Evolutionary conservation across 345 rosid genomes (phyloP).

Genomic region (Corchorus olitorius): DNA sequence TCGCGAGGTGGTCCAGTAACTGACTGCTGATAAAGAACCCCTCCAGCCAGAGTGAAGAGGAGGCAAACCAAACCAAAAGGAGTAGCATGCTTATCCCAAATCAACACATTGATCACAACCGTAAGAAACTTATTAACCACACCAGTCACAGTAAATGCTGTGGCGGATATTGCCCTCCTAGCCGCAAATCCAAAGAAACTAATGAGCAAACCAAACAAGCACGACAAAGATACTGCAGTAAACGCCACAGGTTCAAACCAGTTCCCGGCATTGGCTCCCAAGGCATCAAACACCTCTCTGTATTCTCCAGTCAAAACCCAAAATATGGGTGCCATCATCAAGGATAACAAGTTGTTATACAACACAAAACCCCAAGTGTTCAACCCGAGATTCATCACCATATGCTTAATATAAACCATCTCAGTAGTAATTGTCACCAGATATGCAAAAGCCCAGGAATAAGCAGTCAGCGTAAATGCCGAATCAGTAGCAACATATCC

Average conservation of each 20-base stretch:
- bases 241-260: conserved; percentile 66
- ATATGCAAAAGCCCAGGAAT: conserved; percentile 94
- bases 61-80: conserved; percentile 91
- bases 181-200: conserved; percentile 98
- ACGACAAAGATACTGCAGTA: conserved; percentile 72
- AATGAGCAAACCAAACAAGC: conserved; percentile 89
- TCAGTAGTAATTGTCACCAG: conserved; percentile 86
- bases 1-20: conserved; percentile 60
- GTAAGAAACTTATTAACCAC: conserved; percentile 98
- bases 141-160: conserved; percentile 96
- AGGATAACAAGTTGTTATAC: conserved; percentile 82
- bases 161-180: conserved; percentile 89
- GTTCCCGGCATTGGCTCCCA: conserved; percentile 49
- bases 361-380: conserved; percentile 97
- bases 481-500: conserved; percentile 97
- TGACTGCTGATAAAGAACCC: conserved; percentile 94
- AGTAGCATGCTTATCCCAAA: conserved; percentile 97
- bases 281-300: conserved; percentile 59
- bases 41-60: conserved; percentile 80
- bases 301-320: conserved; percentile 90
- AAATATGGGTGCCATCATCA: conserved; percentile 91
- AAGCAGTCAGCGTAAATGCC: conserved; percentile 78
- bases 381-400: conserved; percentile 89
- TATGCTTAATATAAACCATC: conserved; percentile 98
- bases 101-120: conserved; percentile 84